Conservation (phyloP, 2,329 filamentous ascomycete species). For the Trichoderma gracile region DNA sequence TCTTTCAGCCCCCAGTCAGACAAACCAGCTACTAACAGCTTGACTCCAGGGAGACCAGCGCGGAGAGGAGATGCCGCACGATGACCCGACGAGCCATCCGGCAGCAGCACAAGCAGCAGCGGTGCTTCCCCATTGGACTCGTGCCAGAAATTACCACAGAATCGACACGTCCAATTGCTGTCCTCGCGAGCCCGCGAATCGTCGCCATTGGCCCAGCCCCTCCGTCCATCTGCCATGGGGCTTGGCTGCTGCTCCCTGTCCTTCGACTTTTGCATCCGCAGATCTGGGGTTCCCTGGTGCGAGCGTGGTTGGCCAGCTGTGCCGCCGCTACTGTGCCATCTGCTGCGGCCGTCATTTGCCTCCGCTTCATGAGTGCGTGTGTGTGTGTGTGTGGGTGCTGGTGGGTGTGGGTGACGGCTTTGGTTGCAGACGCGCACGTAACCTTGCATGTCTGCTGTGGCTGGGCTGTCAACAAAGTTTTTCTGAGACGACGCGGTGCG, state of each 20-base stretch:
- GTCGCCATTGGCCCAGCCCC: slow-evolving; percentile 19
- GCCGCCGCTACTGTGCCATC: not conserved
- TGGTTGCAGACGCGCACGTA: slow-evolving; percentile 19
- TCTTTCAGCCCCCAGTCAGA: not conserved
- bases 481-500: not conserved
- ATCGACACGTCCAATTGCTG: not conserved
- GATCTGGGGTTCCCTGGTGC: slow-evolving; percentile 18
- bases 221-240: not conserved
- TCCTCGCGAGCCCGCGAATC: not conserved
- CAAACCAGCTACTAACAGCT: not conserved
- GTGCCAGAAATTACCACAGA: slow-evolving; percentile 12
- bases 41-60: not conserved
- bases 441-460: slow-evolving; percentile 21
- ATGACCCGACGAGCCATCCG: slow-evolving; percentile 17
- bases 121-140: not conserved
- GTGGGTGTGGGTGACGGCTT: not conserved
- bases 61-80: slow-evolving; percentile 25
- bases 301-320: slow-evolving; percentile 18
- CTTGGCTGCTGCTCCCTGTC: not conserved
- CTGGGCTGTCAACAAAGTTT: not conserved
- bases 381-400: not conserved
- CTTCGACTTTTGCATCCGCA: not conserved
- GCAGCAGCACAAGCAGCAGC: not conserved
- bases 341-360: slow-evolving; percentile 4
- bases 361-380: not conserved